Percentiles rank a stretch among this genome's conserved stretches.
Evolutionary conservation across 108 stramenopile species (phyloP).

Genomic region (Skeletonema grethae): DNA sequence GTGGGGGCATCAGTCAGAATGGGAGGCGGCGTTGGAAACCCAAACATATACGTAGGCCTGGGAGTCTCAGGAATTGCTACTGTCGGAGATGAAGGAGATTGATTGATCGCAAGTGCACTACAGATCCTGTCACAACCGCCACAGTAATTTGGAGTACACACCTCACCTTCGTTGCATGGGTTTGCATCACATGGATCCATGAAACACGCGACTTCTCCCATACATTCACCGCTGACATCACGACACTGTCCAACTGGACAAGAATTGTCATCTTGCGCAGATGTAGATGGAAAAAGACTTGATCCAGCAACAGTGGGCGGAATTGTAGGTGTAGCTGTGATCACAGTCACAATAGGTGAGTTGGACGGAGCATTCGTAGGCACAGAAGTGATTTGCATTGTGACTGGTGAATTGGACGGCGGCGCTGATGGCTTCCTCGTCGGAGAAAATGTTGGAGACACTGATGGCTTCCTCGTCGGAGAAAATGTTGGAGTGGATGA

Average conservation of each 20-base stretch:
- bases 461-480: background rate
- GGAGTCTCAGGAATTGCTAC: background rate
- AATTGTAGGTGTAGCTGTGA: background rate
- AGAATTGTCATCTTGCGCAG: background rate
- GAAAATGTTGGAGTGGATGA: background rate
- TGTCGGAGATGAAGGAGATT: background rate
- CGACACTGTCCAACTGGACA: slow-evolving; percentile 16
- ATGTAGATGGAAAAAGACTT: background rate
- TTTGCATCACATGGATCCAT: slow-evolving; percentile 21
- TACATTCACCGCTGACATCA: slow-evolving; percentile 15
- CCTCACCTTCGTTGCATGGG: slow-evolving; percentile 11
- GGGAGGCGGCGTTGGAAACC: background rate
- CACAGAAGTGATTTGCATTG: too few relatives aligned
- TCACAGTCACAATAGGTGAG: too few relatives aligned
- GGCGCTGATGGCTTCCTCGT: background rate
- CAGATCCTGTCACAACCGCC: slow-evolving; percentile 30
- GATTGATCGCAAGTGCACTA: slow-evolving; percentile 2
- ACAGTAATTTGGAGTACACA: slow-evolving; percentile 18
- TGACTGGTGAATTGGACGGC: background rate
- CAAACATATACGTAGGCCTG: background rate
- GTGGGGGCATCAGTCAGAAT: background rate
- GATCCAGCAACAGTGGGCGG: background rate
- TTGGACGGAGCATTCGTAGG: too few relatives aligned
- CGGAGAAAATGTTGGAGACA: background rate
- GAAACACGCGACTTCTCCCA: slow-evolving; percentile 14